Base-by-base conservation (phyloP, 768 basidiomycete genomes). In the Leccinum rimulosum region DNA sequence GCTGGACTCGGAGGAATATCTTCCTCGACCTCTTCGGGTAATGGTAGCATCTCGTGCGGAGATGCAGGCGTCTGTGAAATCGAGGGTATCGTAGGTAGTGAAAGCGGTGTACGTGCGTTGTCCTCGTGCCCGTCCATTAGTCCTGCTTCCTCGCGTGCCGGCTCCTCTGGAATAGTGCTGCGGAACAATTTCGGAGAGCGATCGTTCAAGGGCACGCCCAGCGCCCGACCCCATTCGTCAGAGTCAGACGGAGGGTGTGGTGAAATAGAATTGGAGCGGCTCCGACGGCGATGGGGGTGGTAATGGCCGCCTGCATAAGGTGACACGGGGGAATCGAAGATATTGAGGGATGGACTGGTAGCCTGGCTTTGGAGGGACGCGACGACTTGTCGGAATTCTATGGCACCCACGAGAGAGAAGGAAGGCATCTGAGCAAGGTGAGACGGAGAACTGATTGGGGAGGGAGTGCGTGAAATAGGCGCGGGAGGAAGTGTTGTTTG, bases 341-440 rank as follows among this genome's bases (percentile, higher is more conserved):
- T 76, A 59, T 73, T 79, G 51, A 92, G 75, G 0, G 84, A 81
- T 0, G 82, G 74, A 1, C 78, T 77, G 2, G 84, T 80, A 10
- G 88, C 87, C 66, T 95, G 85, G 52, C 80, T 79, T 62, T 86
- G 84, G 25, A 99, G 78, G 0, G 89, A 87, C 11, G 89, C 81
- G 22, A 99, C 89, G 25, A 98, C 90, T 59, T 95, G 88, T 17
- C 95, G 83, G 74, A 99, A 99, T 73, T 99, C 97, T 48, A 99
- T 83, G 0, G 97, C 97, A 9, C 96, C 93, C 5, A 98, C 84
- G 2, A 99, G 82, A 3, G 96, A 98, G 66, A 93, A 93, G 0
- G 89, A 91, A 3, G 89, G 90, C 74, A 93, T 82, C 60, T 84
- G 82, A 10, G 74, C 71, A 38, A 77, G 72, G 25, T 74, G 73